Base-by-base conservation (phyloP, 352 stramenopile species). In the Pythium rishiriense region DNA sequence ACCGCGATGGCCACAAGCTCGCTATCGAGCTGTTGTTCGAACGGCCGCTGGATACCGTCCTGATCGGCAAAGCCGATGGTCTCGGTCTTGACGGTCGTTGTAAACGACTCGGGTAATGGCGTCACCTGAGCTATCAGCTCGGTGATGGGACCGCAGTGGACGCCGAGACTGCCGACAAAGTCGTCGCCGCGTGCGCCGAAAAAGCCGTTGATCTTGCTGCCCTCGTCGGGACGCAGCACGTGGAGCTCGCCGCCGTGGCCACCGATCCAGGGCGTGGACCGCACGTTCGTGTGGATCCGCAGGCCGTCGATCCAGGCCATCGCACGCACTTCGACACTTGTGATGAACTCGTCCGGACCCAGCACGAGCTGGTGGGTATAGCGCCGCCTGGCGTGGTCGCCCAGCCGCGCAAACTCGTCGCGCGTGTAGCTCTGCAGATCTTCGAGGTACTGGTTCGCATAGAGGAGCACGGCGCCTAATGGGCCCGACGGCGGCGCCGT, bases 241-340 rank as follows among this genome's bases (percentile, higher is more conserved):
- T 88, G 68, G 4, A 86, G 47, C 29, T 64, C 39, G 6, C 82
- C 82, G 17, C 82, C 82, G 47, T 75, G 81, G 3, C 82, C 80
- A 17, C 82, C 82, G 42, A 72, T 87, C 82, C 82, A 89, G n/a
- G 73, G 74, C 31, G 82, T 80, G 1, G 70, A 76, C 2, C 76
- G 74, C 29, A 75, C 19, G 47, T 88, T 91, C 3, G 82, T 91
- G 64, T 87, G 73, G 14, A 91, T 68, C 47, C 85, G 76, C 15
- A 91, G 58, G 8, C 80, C 82, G 54, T 91, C 80, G 33, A 91
- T 78, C 76, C 76, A 91, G 12, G 76, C 78, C 70, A 79, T 79
- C 0, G 80, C 75, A 2, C 78, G 70, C 1, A 88, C 64, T 42
- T 88, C 78, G 5, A 91, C 73, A 15, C 66, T 70, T 26, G 69